A percentile compares a stretch with the other conserved stretches of the same genome.
These are phyloP conservation scores for Talaromyces ruber DNA, from an alignment of 495 filamentous ascomycete genomes.

Conservation along the genomic window DNA sequence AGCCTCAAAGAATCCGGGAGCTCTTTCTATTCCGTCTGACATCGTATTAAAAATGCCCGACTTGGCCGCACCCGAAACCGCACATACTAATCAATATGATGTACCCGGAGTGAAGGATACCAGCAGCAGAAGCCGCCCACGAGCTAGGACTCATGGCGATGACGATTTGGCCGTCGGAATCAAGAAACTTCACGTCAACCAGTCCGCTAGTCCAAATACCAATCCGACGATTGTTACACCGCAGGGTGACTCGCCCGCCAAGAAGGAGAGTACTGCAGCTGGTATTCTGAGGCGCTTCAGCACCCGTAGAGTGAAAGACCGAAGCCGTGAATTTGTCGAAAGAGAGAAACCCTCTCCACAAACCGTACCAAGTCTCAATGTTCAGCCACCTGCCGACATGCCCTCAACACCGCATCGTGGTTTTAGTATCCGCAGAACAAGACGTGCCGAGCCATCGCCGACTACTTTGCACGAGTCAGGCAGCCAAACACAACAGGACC, in stretches of 20 bases:
- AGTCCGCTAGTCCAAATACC: slow-evolving; percentile 41
- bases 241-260: slow-evolving; percentile 53
- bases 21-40: slow-evolving; percentile 50
- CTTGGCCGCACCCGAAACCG: slow-evolving; percentile 73
- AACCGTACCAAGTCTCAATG: slow-evolving; percentile 60
- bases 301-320: slow-evolving; percentile 63
- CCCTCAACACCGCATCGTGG: slow-evolving; percentile 60
- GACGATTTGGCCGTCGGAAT: slow-evolving; percentile 75
- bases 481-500: slow-evolving; percentile 62
- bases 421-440: slow-evolving; percentile 68
- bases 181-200: slow-evolving; percentile 60
- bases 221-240: slow-evolving; percentile 46
- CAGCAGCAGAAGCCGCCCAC: slow-evolving; percentile 68
- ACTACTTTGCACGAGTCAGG: slow-evolving; percentile 48
- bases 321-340: slow-evolving; percentile 35
- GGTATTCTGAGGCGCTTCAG: slow-evolving; percentile 88
- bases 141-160: slow-evolving; percentile 90
- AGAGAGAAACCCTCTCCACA: slow-evolving; percentile 48
- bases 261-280: slow-evolving; percentile 80
- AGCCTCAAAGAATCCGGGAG: slow-evolving; percentile 52
- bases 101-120: slow-evolving; percentile 73
- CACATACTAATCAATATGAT: slow-evolving; percentile 87
- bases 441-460: slow-evolving; percentile 51
- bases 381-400: slow-evolving; percentile 64
- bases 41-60: slow-evolving; percentile 60